Base-by-base conservation (phyloP, 305 asterid genomes). In the Solanum hybrid region DNA sequence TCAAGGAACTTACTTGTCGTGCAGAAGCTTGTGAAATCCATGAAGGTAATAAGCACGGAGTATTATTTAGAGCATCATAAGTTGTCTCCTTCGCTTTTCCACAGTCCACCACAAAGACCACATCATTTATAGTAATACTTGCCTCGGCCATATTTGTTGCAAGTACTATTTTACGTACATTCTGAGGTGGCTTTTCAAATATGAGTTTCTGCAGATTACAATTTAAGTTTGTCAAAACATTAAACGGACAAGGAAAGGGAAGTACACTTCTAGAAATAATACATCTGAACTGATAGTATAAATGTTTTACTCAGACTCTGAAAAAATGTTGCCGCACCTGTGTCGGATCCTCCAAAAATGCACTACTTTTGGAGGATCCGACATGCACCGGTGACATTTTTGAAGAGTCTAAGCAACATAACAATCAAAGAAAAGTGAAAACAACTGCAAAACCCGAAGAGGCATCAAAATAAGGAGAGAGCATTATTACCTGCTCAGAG, bases 111-210 rank as follows among this genome's bases (percentile, higher is more conserved):
- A 97, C 99, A 93, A 95, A 97, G 77, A 97, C 99, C n/a, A 97
- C 83, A 90, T 97, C 99, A 90, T 97, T 97, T 91, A 97, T 97
- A 77, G 99, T 97, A 92, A 97, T 97, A 95, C 99, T 97, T 88
- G 99, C 99, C 94, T 97, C 99, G 4, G 99, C 99, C 99, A 97
- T 97, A 93, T 97, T 97, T 26, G 99, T 97, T 87, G 99, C 98
- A 90, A 97, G 99, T 89, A 97, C 94, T 87, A 97, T 94, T 92
- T 97, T 97, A 92, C 99, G 99, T 86, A 97, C 95, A 94, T 97
- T 97, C 75, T 95, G 95, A 89, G 98, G 98, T 90, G 99, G 92
- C 91, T 92, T 95, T 94, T 96, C 99, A 91, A 97, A 97, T 93
- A 97, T 97, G 94, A 97, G 97, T 97, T 93, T 97, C 99, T 97